Percentiles rank a stretch among this genome's conserved stretches.
phyloP scores from a whole-genome alignment of 129 eudicot species.

The Lactuca sativa region DNA sequence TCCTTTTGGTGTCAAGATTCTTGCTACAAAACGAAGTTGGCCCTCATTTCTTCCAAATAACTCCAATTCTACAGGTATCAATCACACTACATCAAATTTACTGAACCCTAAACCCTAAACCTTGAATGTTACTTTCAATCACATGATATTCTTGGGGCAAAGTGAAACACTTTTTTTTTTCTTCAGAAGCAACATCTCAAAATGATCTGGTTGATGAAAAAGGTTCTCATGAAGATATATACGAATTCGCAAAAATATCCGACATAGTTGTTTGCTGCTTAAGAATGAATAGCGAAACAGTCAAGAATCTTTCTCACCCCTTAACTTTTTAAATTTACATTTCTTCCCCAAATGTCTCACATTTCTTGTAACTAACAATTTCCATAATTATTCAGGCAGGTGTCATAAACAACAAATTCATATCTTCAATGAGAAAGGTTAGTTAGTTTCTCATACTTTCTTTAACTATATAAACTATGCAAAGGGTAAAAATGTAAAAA shows the following conservation, averaged over 20 bases:
- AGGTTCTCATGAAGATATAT: conserved; percentile 66
- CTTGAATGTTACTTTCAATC: too few species aligned
- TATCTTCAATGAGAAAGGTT: conserved; percentile 88
- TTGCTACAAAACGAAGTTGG: conserved; percentile 96
- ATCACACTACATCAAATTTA: conserved; percentile 8
- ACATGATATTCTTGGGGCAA: too few species aligned
- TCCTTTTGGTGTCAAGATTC: conserved; percentile 85
- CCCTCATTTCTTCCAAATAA: conserved; percentile 25
- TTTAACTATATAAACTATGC: background rate
- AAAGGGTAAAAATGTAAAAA: background rate
- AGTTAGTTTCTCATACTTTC: background rate
- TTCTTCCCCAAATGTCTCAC: background rate
- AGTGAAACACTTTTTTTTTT: background rate
- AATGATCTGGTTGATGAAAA: conserved; percentile 73
- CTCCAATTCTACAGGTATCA: conserved; percentile 31
- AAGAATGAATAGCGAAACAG: conserved; percentile 77
- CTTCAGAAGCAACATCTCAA: conserved; percentile 33
- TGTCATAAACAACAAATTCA: conserved; percentile 53
- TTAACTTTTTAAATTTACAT: background rate
- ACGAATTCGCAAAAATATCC: conserved; percentile 64
- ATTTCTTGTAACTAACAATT: conserved; percentile 12
- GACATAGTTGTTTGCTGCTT: conserved; percentile 91
- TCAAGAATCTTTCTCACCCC: conserved; percentile 22
- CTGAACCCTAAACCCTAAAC: background rate
- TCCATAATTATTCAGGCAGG: conserved; percentile 60